phyloP scores from a whole-genome alignment of 768 basidiomycete species.

The Calocera cornea region DNA sequence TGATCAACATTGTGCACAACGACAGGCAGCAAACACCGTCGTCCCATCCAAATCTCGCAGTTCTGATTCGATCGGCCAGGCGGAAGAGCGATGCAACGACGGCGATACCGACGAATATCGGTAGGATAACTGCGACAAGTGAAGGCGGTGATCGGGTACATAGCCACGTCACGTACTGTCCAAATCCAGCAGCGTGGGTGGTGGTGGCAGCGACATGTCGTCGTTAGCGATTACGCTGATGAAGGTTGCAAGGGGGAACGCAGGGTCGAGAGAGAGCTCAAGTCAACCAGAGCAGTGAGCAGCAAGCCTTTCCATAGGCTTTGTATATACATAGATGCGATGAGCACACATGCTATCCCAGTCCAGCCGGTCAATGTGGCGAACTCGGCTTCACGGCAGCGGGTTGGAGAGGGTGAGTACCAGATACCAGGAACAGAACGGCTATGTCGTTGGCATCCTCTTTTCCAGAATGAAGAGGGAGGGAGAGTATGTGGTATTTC shows the following conservation, averaged over 20 bases:
- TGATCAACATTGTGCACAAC: not conserved
- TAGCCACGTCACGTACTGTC: not conserved
- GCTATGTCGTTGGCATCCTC: not conserved
- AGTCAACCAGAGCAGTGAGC: no score
- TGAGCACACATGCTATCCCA: no score
- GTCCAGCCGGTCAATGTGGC: no score
- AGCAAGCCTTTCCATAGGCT: no score
- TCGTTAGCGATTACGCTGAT: not conserved
- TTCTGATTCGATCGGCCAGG: not conserved
- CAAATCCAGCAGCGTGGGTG: not conserved
- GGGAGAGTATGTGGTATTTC: not conserved
- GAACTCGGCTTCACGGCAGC: not conserved
- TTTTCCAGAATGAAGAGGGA: not conserved
- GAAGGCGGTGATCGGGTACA: not conserved
- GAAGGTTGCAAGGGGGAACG: not conserved
- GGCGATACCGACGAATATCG: conserved; percentile 4
- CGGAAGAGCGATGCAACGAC: not conserved
- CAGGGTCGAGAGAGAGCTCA: not conserved
- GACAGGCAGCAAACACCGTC: not conserved
- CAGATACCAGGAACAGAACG: not conserved
- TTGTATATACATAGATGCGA: no score
- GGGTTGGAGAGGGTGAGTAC: not conserved
- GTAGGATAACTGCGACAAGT: not conserved
- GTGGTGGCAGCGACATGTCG: not conserved
- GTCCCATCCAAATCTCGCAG: not conserved